Percentiles rank a stretch among this genome's conserved stretches.
Conservation (phyloP, 2,329 filamentous ascomycete species). For the Phialemoniopsis sp. region DNA sequence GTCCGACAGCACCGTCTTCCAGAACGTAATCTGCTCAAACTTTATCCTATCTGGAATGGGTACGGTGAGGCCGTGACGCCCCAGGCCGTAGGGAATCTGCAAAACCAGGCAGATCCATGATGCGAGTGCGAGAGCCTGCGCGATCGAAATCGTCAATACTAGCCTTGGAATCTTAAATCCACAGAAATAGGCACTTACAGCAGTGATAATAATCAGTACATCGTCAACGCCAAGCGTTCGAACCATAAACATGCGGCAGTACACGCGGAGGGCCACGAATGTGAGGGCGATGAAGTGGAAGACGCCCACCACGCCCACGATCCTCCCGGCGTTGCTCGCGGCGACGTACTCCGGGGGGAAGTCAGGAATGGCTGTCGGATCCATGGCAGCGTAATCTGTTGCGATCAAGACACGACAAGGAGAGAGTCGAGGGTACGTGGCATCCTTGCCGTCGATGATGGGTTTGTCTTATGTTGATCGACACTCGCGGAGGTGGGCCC, state of each 20-base stretch:
- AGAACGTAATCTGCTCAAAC: constrained; percentile 15
- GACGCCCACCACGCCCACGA: constrained; percentile 3
- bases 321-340: constrained; percentile 1
- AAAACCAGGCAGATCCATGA: constrained; percentile 16
- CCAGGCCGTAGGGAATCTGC: constrained; percentile 15
- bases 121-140: constrained; percentile 9
- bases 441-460: neutral
- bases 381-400: too few relatives aligned
- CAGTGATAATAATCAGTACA: constrained; percentile 1
- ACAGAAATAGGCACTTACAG: neutral
- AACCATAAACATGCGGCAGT: constrained; percentile 1
- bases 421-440: neutral
- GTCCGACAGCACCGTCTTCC: constrained; percentile 15
- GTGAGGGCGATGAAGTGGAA: constrained; percentile 4
- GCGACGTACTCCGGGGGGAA: constrained; percentile 2
- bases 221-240: constrained; percentile 3
- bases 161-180: neutral
- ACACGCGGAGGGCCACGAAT: constrained; percentile 3
- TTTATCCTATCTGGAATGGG: constrained; percentile 6
- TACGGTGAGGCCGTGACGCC: constrained; percentile 10
- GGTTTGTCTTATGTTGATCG: neutral
- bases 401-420: too few relatives aligned
- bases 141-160: too few relatives aligned
- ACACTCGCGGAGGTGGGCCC: constrained; percentile 1
- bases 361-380: neutral